Base-by-base conservation (phyloP, 352 stramenopile genomes). In the Globisporangium parvum region DNA sequence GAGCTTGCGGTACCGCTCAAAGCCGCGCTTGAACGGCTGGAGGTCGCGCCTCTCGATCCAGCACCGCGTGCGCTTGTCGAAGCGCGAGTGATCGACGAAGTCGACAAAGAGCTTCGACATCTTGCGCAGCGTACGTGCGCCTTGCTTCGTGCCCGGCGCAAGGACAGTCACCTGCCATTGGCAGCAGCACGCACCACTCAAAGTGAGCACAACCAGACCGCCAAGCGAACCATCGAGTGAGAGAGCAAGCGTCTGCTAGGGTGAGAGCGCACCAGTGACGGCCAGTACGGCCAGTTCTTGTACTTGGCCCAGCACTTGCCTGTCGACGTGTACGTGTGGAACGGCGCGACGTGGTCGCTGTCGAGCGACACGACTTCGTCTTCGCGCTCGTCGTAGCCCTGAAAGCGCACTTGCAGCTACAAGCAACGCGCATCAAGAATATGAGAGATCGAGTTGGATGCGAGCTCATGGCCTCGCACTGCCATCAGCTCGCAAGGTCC, bases 291-390 rank as follows among this genome's bases (percentile, higher is more conserved):
- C 77, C 78, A 92, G 51, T 92, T 92, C 14, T 75, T 65, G 61
- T 88, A 92, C 55, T 86, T 88, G 47, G 81, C 77, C 82, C 82
- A 92, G 55, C 79, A 87, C 57, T 90, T 90, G 59, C 88, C 79
- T 10, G 66, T 59, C 77, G 69, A 89, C 47, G 82, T 92, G 55
- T 82, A 90, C 28, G 79, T 88, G 52, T 92, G 73, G 61, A 79
- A 90, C 9, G 82, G 82, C 9, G 79, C 82, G 20, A 90, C 72
- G 15, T 78, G 75, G 28, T 75, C 55, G 57, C 74, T 78, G 55
- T 87, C 65, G 21, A 90, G 47, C 10, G 33, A 47, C 31, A 90
- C 66, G 28, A 87, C 58, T 44, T 92, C 81, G 55, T 90, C 69
- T 50, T 75, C 88, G 28, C 74, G 64, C 0, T 59, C 8, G 0